Evolutionary conservation across 1,284 basidiomycete species (phyloP).

Genomic region (Meira miltonrushii): DNA sequence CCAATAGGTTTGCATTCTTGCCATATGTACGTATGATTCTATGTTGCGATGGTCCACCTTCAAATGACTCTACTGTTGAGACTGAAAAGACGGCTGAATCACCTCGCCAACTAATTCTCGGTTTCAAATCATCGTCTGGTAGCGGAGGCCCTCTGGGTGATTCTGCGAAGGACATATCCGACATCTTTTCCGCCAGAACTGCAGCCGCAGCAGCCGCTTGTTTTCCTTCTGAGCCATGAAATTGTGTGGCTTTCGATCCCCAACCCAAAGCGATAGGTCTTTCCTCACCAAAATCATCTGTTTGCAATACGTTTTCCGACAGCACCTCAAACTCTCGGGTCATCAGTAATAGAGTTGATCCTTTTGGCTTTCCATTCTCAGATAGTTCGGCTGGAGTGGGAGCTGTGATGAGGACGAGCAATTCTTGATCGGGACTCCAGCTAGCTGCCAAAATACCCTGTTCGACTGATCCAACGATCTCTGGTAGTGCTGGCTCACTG

Average conservation of each 20-base stretch:
- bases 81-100: constrained; percentile 85
- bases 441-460: constrained; percentile 73
- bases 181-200: background rate
- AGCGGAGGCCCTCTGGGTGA: constrained; percentile 53
- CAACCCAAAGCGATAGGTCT: constrained; percentile 67
- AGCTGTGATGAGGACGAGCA: constrained; percentile 60
- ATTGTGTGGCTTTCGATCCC: constrained; percentile 95
- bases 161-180: background rate
- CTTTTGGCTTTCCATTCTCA: constrained; percentile 57
- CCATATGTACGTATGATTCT: constrained; percentile 62
- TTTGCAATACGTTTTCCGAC: constrained; percentile 69
- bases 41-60: constrained; percentile 52
- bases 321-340: constrained; percentile 82
- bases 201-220: constrained; percentile 62
- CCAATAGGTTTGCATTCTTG: constrained; percentile 70
- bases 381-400: constrained; percentile 10
- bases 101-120: constrained; percentile 84
- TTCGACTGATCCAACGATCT: constrained; percentile 68
- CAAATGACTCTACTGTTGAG: constrained; percentile 61
- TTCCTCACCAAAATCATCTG: constrained; percentile 72
- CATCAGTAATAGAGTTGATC: constrained; percentile 66
- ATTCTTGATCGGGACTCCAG: constrained; percentile 88
- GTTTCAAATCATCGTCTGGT: constrained; percentile 65
- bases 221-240: constrained; percentile 93
- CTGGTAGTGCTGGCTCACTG: constrained; percentile 15